phyloP scores from a whole-genome alignment of 129 eudicot species.

The Escallonia herrerae region DNA sequence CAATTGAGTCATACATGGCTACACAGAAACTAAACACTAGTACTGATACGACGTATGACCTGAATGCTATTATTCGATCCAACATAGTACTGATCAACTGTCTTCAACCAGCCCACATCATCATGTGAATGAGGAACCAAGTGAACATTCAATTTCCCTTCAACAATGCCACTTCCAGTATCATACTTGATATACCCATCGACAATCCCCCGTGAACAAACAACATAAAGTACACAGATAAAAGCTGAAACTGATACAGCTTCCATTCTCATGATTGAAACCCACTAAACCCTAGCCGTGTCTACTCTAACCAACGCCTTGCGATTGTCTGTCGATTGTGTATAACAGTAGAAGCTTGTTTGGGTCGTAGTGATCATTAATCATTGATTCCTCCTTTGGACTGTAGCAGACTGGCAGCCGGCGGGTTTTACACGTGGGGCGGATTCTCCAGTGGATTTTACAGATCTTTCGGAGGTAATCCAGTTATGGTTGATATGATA shows the following conservation, averaged over 20 bases:
- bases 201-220: constrained; percentile 21
- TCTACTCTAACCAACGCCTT: neutral
- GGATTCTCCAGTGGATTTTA: too few species aligned
- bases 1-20: neutral
- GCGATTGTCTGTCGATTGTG: neutral
- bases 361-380: neutral
- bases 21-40: neutral
- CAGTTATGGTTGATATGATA: too few species aligned
- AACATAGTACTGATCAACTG: constrained; percentile 93
- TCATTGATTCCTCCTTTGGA: neutral
- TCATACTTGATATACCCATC: constrained; percentile 43
- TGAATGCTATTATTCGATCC: constrained; percentile 82
- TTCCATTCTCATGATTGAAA: neutral
- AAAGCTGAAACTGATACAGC: neutral
- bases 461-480: too few species aligned
- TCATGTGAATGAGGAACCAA: constrained; percentile 96
- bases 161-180: constrained; percentile 60
- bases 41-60: constrained; percentile 22
- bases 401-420: too few species aligned
- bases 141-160: constrained; percentile 84
- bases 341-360: neutral
- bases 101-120: constrained; percentile 98
- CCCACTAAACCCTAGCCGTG: constrained; percentile 4
- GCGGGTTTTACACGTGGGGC: too few species aligned
- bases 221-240: constrained; percentile 4